phyloP scores from a whole-genome alignment of 2,329 filamentous ascomycete species.

The Colletotrichum sp. region DNA sequence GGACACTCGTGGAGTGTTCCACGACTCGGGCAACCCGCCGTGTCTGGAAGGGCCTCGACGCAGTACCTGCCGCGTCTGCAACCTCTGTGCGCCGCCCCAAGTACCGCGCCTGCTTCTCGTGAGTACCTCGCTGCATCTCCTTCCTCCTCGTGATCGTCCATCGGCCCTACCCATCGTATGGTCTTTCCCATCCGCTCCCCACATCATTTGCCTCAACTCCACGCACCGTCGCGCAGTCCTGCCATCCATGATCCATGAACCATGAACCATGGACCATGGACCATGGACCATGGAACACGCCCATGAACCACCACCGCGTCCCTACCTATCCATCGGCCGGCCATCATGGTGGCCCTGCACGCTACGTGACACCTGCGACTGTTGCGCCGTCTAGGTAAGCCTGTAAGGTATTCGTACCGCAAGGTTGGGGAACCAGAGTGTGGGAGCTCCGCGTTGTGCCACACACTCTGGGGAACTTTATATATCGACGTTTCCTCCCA shows the following conservation, averaged over 20 bases:
- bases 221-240: background rate
- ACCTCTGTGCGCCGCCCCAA: background rate
- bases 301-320: background rate
- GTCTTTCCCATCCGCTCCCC: background rate
- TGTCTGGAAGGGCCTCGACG: background rate
- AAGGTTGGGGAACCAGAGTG: background rate
- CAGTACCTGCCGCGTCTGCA: background rate
- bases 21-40: background rate
- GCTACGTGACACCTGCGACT: background rate
- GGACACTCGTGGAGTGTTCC: background rate
- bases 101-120: background rate
- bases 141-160: slow-evolving; percentile 9
- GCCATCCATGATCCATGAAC: background rate
- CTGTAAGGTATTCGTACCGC: background rate
- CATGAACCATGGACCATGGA: background rate
- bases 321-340: background rate
- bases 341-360: background rate
- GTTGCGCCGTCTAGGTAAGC: background rate
- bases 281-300: background rate
- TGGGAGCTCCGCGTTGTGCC: slow-evolving; percentile 1
- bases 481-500: slow-evolving; percentile 5
- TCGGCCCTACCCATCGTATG: background rate
- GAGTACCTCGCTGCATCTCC: background rate
- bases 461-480: slow-evolving; percentile 6
- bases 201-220: slow-evolving; percentile 10